Percentiles rank a stretch among this genome's conserved stretches.
phyloP scores from a whole-genome alignment of 306 rosid species.

The Glycine latifolia region DNA sequence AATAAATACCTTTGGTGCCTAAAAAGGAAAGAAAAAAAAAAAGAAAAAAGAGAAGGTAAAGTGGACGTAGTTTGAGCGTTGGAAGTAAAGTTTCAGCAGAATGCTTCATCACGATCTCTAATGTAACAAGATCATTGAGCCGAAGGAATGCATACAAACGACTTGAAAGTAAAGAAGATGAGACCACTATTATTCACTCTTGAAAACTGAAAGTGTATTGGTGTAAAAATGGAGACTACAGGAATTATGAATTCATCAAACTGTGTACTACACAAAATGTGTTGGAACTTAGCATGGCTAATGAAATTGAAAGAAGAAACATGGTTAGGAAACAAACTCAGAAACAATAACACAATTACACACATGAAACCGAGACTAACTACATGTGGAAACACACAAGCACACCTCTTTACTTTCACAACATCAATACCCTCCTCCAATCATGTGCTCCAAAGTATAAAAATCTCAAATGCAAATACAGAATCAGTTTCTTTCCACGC shows the following conservation, averaged over 20 bases:
- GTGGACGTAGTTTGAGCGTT: not conserved
- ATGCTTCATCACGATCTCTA: not conserved
- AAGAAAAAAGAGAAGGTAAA: no score
- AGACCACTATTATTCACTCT: not conserved
- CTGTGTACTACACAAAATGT: no score
- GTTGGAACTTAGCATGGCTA: no score
- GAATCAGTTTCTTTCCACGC: constrained; percentile 59
- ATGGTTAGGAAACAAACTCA: not conserved
- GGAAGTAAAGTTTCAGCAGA: not conserved
- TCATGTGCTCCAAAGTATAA: not conserved
- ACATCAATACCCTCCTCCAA: not conserved
- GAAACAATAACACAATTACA: not conserved
- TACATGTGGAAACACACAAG: not conserved
- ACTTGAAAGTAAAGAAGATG: not conserved
- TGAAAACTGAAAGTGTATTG: not conserved
- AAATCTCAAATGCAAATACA: constrained; percentile 5
- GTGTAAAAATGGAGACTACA: not conserved
- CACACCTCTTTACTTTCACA: not conserved
- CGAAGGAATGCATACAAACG: not conserved
- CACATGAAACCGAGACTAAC: not conserved
- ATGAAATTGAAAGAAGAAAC: no score
- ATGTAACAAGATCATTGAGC: not conserved
- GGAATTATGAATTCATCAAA: no score
- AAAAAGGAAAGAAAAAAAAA: no score
- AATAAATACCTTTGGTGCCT: no score